A percentile compares a stretch with the other conserved stretches of the same genome.
Evolutionary conservation across 2,329 filamentous ascomycete species (phyloP).

Genomic region (Biscogniauxia mediterranea): DNA sequence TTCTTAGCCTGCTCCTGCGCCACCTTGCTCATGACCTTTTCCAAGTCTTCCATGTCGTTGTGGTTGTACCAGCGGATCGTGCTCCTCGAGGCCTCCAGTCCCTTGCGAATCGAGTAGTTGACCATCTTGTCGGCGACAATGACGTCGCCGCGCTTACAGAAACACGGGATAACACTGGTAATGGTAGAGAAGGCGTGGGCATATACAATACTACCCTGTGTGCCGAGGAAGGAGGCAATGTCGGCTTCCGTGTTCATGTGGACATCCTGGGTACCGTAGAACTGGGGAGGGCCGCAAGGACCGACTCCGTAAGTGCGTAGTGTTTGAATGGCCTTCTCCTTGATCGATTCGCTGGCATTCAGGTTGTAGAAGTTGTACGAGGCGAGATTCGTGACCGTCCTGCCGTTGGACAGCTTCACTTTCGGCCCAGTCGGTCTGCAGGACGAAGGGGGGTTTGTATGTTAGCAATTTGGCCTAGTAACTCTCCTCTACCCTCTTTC

Average conservation of each 20-base stretch:
- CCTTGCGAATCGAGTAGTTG: constrained; percentile 92
- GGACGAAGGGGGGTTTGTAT: background rate
- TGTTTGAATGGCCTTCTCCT: constrained; percentile 91
- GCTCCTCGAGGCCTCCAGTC: constrained; percentile 88
- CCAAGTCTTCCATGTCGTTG: constrained; percentile 91
- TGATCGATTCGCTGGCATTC: constrained; percentile 85
- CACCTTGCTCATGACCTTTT: constrained; percentile 79
- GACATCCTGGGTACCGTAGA: constrained; percentile 97
- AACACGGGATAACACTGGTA: constrained; percentile 93
- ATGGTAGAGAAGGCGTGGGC: constrained; percentile 96
- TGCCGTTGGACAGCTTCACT: constrained; percentile 81
- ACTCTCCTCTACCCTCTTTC: constrained; percentile 5
- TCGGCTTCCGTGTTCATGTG: constrained; percentile 97
- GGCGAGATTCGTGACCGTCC: constrained; percentile 88
- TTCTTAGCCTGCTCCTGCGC: constrained; percentile 80
- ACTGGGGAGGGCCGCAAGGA: constrained; percentile 92
- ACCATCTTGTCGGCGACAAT: constrained; percentile 93
- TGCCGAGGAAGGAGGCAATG: constrained; percentile 85
- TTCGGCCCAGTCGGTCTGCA: constrained; percentile 82
- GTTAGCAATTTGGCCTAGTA: constrained; percentile 11
- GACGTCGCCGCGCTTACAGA: constrained; percentile 95
- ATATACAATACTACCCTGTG: constrained; percentile 88
- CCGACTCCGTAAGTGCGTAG: constrained; percentile 95
- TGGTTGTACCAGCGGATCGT: constrained; percentile 93
- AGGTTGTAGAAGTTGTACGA: constrained; percentile 99